Evolutionary conservation across 75 land plant species (phyloP), one percentile per base, ranked within the genome.

Genomic region (Ceratopteris richardii): DNA sequence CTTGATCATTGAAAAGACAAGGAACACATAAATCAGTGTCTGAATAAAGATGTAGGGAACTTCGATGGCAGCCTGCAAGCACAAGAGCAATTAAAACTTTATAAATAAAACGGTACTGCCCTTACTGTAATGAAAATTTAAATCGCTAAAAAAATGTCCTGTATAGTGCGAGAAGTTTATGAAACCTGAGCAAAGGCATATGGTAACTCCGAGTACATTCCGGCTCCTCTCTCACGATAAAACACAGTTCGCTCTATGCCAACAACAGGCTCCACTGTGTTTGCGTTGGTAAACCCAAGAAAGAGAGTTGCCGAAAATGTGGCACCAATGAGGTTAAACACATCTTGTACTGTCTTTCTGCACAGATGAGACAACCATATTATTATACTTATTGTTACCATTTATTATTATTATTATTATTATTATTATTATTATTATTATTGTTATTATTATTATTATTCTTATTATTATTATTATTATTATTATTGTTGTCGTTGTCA

Each of bases 1-100:
- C 22, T 66, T 73, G 21, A 93, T 86, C 96, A 86, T 93, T 1
- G 87, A 66, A 54, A 80, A 93, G 0, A 86, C 86, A 25, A 93
- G 65, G 2, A 83, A 46, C 23, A 80, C 75, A 66, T 89, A 93
- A 0, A 74, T 66, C 1, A 70, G 27, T 13, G 90, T 62, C 62
- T 93, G 98, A 19, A 67, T 7, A 20, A 93, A 70, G 1, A 74
- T 43, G 41, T 93, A 83, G 0, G 96, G 98, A 7, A 93, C 25
- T 62, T 93, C 98, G 51, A 93, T 75, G 1, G 68, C 56, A 29
- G 77, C 96, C 98, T 93, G 82, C 51, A 56, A 42, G 57, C 14
- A 9, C 22, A 22, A 47, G 42, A 44, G 29, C 18, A 69, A 61
- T n/a, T n/a, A n/a, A n/a, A n/a, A n/a, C n/a, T n/a, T n/a, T n/a